Conservation (phyloP, 139 green algal species). For the Chlorella sp. region DNA sequence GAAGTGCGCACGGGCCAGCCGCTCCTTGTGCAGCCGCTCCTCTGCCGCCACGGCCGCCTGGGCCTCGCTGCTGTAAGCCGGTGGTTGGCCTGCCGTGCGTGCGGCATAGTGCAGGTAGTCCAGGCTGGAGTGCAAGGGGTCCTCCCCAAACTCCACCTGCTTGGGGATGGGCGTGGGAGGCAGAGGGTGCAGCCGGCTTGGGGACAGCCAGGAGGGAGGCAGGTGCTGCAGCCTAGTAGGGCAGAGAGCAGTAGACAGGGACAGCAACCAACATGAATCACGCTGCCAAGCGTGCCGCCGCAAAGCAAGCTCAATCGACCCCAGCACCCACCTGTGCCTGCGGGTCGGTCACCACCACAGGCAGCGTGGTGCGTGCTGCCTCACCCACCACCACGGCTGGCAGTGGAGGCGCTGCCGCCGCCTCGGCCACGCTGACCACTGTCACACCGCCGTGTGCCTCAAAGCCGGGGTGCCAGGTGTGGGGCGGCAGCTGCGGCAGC, state of each 20-base stretch:
- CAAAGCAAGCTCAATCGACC: too few relatives aligned
- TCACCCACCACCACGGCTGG: background rate
- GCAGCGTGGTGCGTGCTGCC: background rate
- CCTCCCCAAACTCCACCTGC: conserved; percentile 1
- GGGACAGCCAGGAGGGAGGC: too few relatives aligned
- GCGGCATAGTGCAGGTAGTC: conserved; percentile 31
- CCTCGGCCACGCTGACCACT: background rate
- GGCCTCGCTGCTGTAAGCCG: background rate
- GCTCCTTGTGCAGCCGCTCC: conserved; percentile 28
- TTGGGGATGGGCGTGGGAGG: too few relatives aligned
- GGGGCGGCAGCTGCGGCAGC: background rate
- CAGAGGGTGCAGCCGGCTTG: too few relatives aligned
- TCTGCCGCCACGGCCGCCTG: background rate
- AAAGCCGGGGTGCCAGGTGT: conserved; percentile 42
- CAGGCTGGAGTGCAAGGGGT: conserved; percentile 22
- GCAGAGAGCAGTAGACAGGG: too few relatives aligned
- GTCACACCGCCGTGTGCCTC: conserved; percentile 7
- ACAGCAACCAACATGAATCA: too few relatives aligned
- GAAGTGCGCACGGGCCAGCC: conserved; percentile 12
- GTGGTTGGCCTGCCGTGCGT: background rate
- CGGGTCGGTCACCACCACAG: background rate
- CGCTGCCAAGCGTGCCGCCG: too few relatives aligned
- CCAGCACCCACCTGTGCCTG: background rate
- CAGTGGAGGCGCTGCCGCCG: background rate
- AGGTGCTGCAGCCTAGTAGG: too few relatives aligned